Evolutionary conservation across 768 basidiomycete species (phyloP), one percentile per base, ranked within the genome.

Genomic region (Strobilomyces echinocephalus): DNA sequence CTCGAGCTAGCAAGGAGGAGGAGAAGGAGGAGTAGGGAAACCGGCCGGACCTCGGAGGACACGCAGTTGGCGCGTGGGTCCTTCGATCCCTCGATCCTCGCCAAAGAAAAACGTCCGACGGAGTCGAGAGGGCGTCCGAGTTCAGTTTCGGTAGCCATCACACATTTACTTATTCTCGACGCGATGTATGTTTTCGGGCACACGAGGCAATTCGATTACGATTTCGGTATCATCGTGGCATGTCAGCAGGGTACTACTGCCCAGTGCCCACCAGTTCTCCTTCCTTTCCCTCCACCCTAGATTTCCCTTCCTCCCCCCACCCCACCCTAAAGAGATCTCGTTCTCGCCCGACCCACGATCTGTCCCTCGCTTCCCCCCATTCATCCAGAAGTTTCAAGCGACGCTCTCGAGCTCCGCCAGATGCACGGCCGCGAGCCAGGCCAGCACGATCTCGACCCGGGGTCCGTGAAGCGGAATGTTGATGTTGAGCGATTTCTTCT

Each of bases 391-490:
- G n/a, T 26, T 24, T 28, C 36, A 71, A 15, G 58, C 69, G 48
- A 61, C 57, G 36, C 56, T 57, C 39, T 91, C 89, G 60, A 92
- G 66, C 62, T 89, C 88, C 4, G 81, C 83, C 34, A 93, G 69
- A 73, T 88, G 85, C 52, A 91, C 86, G 16, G 88, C 89, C 24
- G 78, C 90, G 50, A 93, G 72, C 89, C 89, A 93, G 40, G 91
- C 91, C 52, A 93, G 76, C 51, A 91, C 76, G 52, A 93, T 77
- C 70, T 93, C 91, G 43, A 93, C 91, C 7, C 89, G 79, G 34
- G 91, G 90, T 0, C 91, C 91, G 69, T 91, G 88, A 57, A 93
- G 71, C 10, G 89, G 88, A 52, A 93, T 89, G 63, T 83, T 88
- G 67, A 91, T 87, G 47, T 83, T 78, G 57, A 81, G 60, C 35